These are phyloP conservation scores for Clavulina sp. DNA, from an alignment of 768 basidiomycete species.

Conservation along the genomic window DNA sequence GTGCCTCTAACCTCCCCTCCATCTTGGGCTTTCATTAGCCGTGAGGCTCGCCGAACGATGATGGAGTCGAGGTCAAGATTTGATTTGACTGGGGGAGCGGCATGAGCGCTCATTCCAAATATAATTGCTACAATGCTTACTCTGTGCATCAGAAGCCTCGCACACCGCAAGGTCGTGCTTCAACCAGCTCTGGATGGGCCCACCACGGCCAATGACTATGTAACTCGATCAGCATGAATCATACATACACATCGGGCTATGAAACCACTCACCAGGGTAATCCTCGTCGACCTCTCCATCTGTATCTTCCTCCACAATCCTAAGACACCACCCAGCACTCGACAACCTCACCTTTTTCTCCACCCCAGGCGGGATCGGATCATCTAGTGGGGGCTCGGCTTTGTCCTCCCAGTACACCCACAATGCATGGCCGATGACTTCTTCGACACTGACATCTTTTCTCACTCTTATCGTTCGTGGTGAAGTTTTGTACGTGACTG, in stretches of 20 bases:
- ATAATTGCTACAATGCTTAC: conserved; percentile 23
- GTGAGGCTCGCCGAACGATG: conserved; percentile 68
- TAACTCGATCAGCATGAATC: too few relatives aligned
- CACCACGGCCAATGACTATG: conserved; percentile 77
- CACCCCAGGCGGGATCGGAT: conserved; percentile 19
- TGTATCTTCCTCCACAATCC: conserved; percentile 91
- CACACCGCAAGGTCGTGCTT: conserved; percentile 83
- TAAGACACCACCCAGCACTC: conserved; percentile 78
- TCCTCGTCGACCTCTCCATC: conserved; percentile 98
- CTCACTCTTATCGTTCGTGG: conserved; percentile 59
- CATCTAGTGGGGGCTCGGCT: conserved; percentile 60
- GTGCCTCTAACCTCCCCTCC: background rate
- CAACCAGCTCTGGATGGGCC: conserved; percentile 35
- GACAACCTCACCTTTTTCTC: conserved; percentile 41
- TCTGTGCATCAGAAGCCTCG: conserved; percentile 37
- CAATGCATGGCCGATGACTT: conserved; percentile 83
- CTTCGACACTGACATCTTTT: conserved; percentile 82
- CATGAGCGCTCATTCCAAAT: background rate
- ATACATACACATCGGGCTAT: too few relatives aligned
- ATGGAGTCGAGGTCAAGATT: conserved; percentile 64
- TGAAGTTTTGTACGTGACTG: conserved; percentile 38
- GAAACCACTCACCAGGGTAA: conserved; percentile 62
- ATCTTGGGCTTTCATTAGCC: conserved; percentile 26
- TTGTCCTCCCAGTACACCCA: conserved; percentile 90
- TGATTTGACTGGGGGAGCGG: conserved; percentile 35